Evolutionary conservation across 2,329 filamentous ascomycete genomes (phyloP).

Genomic region (Aschersonia sp.): DNA sequence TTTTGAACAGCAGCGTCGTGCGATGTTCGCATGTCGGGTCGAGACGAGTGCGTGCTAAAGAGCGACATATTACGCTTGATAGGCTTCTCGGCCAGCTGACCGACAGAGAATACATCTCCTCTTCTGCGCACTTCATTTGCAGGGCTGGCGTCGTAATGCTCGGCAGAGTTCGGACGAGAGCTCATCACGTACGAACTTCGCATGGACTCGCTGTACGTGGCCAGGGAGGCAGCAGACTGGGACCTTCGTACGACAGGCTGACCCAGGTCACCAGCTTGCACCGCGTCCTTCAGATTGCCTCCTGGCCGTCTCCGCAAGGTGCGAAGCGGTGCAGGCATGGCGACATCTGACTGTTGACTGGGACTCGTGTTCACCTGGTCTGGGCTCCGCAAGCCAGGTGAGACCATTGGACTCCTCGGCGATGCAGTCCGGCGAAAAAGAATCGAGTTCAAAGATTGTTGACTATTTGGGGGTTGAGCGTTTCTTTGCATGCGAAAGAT

Average conservation of each 20-base stretch:
- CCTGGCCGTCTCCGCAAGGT: conserved; percentile 60
- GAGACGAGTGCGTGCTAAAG: conserved; percentile 48
- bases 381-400: conserved; percentile 12
- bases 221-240: conserved; percentile 43
- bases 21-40: conserved; percentile 52
- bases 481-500: conserved; percentile 24
- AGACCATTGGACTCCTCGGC: conserved; percentile 39
- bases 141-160: conserved; percentile 8
- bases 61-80: conserved; percentile 34
- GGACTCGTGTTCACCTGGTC: conserved; percentile 7
- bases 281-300: conserved; percentile 57
- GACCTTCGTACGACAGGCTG: conserved; percentile 33
- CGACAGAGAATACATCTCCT: conserved; percentile 39
- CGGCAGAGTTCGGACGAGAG: conserved; percentile 16
- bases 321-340: conserved; percentile 39
- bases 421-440: conserved; percentile 44
- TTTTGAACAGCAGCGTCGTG: conserved; percentile 84
- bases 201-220: conserved; percentile 45
- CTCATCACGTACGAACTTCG: conserved; percentile 41
- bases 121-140: conserved; percentile 7
- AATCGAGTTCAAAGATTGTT: conserved; percentile 33
- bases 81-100: conserved; percentile 38
- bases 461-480: conserved; percentile 33
- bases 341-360: conserved; percentile 14
- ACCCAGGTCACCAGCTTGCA: conserved; percentile 49